phyloP scores from a whole-genome alignment of 345 rosid species.

The Salix koriyanagi region DNA sequence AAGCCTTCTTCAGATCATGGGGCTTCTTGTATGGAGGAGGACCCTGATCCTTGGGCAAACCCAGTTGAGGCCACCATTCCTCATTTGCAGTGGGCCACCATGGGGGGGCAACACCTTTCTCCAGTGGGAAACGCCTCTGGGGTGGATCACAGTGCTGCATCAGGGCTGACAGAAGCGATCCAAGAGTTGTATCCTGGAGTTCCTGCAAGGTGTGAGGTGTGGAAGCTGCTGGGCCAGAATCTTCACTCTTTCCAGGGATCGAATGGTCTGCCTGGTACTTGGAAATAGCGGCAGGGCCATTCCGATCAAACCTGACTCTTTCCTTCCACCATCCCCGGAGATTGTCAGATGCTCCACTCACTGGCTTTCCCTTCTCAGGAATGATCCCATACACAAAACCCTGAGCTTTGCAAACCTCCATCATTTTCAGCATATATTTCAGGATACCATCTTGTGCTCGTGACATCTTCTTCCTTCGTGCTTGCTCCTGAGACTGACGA shows the following conservation, averaged over 20 bases:
- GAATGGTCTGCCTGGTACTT: constrained; percentile 53
- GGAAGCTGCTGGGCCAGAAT: constrained; percentile 30
- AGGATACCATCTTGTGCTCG: constrained; percentile 80
- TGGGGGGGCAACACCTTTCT: constrained; percentile 77
- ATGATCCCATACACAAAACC: constrained; percentile 83
- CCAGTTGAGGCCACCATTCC: constrained; percentile 78
- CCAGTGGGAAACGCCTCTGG: constrained; percentile 75
- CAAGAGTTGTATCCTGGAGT: constrained; percentile 79
- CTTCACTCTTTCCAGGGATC: constrained; percentile 38
- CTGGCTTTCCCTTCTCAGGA: constrained; percentile 86
- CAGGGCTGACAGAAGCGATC: constrained; percentile 71
- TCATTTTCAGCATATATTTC: constrained; percentile 83
- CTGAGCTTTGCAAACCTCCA: constrained; percentile 87
- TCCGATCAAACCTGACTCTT: constrained; percentile 73
- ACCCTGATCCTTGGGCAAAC: constrained; percentile 58
- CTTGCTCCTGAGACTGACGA: constrained; percentile 74
- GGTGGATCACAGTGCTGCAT: constrained; percentile 90
- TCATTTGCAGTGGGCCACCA: constrained; percentile 85
- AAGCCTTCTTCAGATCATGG: constrained; percentile 80
- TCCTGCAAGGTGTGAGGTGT: constrained; percentile 62
- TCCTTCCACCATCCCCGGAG: constrained; percentile 95
- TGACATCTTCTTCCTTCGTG: constrained; percentile 84
- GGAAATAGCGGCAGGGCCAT: constrained; percentile 77
- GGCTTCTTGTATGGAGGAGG: constrained; percentile 78
- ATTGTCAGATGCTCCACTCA: constrained; percentile 85